Base-by-base conservation (phyloP, 2,329 filamentous ascomycete species). In the Basipetospora sp. region DNA sequence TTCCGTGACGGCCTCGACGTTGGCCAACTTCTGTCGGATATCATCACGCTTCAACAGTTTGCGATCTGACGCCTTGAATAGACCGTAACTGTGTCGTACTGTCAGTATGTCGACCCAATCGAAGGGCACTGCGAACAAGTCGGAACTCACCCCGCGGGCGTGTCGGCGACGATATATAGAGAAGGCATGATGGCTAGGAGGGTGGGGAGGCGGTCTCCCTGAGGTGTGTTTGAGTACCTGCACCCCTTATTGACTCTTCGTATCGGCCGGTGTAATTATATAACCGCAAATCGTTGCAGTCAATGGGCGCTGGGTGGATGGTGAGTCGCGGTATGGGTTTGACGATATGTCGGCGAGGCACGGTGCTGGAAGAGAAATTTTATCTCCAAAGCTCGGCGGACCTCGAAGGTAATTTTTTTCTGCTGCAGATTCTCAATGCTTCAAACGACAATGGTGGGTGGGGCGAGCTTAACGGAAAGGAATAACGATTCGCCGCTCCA, bases 21-120 rank as follows among this genome's bases (percentile, higher is more conserved):
- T 80, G 47, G 77, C 72, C 44, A 86, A 70, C 57, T 90, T 77
- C 45, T 75, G 69, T 38, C 74, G 71, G 45, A 93, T 63, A 54
- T 87, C 77, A 62, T 88, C 80, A 53, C 81, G 78, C 62, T 93
- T 90, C 47, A 98, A 70, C 42, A 96, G 74, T 70, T 96, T 96
- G 76, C 94, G 96, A 73, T 96, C 88, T 60, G 87, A 85, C 51
- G 88, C 82, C 72, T 98, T 96, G 69, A 98, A 86, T 59, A 98
- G 76, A 62, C 87, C 90, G 68, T 96, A 96, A 59, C 90, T 93
- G 51, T 48, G 9, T n/a, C n/a, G n/a, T n/a, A n/a, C n/a, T n/a
- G n/a, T n/a, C n/a, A n/a, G n/a, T n/a, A n/a, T n/a, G n/a, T n/a
- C n/a, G n/a, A n/a, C n/a, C n/a, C n/a, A n/a, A n/a, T n/a, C 15